Percentiles rank a stretch among this genome's conserved stretches.
phyloP scores from a whole-genome alignment of 2,329 filamentous ascomycete species.

The Diplocarpon rosae region DNA sequence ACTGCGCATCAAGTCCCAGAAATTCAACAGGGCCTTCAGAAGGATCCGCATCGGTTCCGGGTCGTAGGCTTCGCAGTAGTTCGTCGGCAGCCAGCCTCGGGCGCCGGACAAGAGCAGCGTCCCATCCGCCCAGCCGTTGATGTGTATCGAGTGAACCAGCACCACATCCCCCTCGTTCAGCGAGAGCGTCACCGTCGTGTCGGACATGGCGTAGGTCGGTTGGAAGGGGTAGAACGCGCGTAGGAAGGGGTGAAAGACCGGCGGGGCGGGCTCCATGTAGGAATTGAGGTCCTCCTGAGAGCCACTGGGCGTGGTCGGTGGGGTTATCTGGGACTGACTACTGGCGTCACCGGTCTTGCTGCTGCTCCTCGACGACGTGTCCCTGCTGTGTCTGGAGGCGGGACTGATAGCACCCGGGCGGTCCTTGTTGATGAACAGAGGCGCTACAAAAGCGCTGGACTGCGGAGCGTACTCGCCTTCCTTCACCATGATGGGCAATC shows the following conservation, averaged over 20 bases:
- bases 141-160: slow-evolving; percentile 90
- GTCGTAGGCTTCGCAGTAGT: slow-evolving; percentile 94
- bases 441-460: slow-evolving; percentile 51
- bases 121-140: slow-evolving; percentile 96
- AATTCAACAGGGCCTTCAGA: slow-evolving; percentile 75
- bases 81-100: slow-evolving; percentile 91
- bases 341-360: slow-evolving; percentile 18
- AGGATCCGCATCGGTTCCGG: slow-evolving; percentile 77
- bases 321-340: slow-evolving; percentile 51
- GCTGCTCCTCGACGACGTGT: slow-evolving; percentile 31
- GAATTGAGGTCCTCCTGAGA: slow-evolving; percentile 44
- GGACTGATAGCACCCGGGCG: slow-evolving; percentile 25
- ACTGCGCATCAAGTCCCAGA: slow-evolving; percentile 82
- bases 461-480: slow-evolving; percentile 28
- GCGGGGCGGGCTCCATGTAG: slow-evolving; percentile 36
- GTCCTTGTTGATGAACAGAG: slow-evolving; percentile 42
- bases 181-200: slow-evolving; percentile 78
- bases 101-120: slow-evolving; percentile 78
- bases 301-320: slow-evolving; percentile 62
- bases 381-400: slow-evolving; percentile 31
- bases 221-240: slow-evolving; percentile 91
- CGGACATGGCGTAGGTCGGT: slow-evolving; percentile 63
- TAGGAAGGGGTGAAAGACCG: slow-evolving; percentile 86
- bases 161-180: slow-evolving; percentile 87
- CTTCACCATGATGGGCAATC: slow-evolving; percentile 26